phyloP scores from a whole-genome alignment of 495 filamentous ascomycete species.

The Parathielavia hyrcaniae region DNA sequence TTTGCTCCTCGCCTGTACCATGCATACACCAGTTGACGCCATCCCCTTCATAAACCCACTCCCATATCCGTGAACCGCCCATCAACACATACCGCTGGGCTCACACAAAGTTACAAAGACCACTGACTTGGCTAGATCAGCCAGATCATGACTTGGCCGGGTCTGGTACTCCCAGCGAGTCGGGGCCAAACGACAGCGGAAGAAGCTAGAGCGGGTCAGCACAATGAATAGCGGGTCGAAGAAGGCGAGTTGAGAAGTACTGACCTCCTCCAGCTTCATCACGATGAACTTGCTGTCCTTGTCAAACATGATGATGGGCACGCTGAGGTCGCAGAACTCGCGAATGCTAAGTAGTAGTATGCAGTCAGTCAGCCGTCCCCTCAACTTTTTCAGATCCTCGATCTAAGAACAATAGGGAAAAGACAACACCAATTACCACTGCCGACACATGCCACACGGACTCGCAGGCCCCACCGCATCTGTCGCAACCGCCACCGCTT shows the following conservation, averaged over 20 bases:
- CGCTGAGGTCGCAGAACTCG: constrained; percentile 62
- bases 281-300: constrained; percentile 60
- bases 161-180: constrained; percentile 36
- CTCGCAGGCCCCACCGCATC: constrained; percentile 67
- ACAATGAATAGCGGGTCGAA: constrained; percentile 1
- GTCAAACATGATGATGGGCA: constrained; percentile 90
- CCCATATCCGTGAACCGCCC: too few species aligned
- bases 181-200: constrained; percentile 67
- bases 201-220: constrained; percentile 46
- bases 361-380: background rate
- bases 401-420: background rate
- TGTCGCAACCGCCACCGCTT: constrained; percentile 79
- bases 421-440: constrained; percentile 39
- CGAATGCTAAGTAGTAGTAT: constrained; percentile 44
- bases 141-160: constrained; percentile 1
- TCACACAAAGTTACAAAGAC: too few species aligned
- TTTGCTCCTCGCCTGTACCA: too few species aligned
- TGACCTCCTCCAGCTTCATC: constrained; percentile 68
- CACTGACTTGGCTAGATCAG: too few species aligned
- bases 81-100: too few species aligned
- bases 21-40: too few species aligned
- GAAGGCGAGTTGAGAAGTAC: constrained; percentile 24
- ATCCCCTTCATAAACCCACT: too few species aligned
- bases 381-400: background rate
- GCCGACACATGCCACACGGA: constrained; percentile 66